Evolutionary conservation across 2,329 filamentous ascomycete species (phyloP).

Genomic region (Aspergillus glaucus): DNA sequence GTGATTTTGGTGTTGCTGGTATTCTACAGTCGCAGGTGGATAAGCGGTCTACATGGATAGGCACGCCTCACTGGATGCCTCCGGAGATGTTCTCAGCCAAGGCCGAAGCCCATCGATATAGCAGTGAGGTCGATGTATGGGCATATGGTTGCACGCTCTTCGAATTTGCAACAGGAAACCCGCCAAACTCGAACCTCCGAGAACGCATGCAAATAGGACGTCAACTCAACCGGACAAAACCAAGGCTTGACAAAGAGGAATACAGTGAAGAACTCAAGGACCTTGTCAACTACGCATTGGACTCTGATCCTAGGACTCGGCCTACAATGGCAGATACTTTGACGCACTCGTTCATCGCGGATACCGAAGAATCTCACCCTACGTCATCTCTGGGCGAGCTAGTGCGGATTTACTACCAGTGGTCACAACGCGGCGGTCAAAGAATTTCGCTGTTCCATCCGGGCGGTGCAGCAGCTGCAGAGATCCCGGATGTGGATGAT

Average conservation of each 20-base stretch:
- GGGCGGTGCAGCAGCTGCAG: slow-evolving; percentile 52
- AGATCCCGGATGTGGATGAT: slow-evolving; percentile 41
- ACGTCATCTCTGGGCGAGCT: slow-evolving; percentile 40
- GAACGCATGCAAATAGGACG: slow-evolving; percentile 44
- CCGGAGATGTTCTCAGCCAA: slow-evolving; percentile 49
- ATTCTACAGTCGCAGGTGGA: slow-evolving; percentile 53
- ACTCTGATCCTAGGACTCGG: slow-evolving; percentile 38
- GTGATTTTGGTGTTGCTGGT: slow-evolving; percentile 62
- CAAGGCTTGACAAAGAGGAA: slow-evolving; percentile 36
- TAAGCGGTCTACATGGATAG: slow-evolving; percentile 60
- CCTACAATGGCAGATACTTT: slow-evolving; percentile 43
- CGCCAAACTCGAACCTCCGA: slow-evolving; percentile 43
- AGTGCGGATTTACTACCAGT: slow-evolving; percentile 44
- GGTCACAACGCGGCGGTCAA: slow-evolving; percentile 44
- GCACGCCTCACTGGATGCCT: slow-evolving; percentile 62
- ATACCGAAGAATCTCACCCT: slow-evolving; percentile 39
- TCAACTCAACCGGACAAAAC: slow-evolving; percentile 37
- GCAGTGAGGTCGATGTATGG: slow-evolving; percentile 48
- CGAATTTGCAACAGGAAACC: slow-evolving; percentile 45
- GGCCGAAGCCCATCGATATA: slow-evolving; percentile 38
- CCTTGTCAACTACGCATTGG: slow-evolving; percentile 39
- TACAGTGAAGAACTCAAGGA: slow-evolving; percentile 42
- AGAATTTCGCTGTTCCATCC: slow-evolving; percentile 54
- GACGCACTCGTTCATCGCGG: slow-evolving; percentile 40
- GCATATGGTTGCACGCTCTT: slow-evolving; percentile 46